These are phyloP conservation scores for Azolla pinnata DNA, from an alignment of 75 land plant species.

Conservation along the genomic window DNA sequence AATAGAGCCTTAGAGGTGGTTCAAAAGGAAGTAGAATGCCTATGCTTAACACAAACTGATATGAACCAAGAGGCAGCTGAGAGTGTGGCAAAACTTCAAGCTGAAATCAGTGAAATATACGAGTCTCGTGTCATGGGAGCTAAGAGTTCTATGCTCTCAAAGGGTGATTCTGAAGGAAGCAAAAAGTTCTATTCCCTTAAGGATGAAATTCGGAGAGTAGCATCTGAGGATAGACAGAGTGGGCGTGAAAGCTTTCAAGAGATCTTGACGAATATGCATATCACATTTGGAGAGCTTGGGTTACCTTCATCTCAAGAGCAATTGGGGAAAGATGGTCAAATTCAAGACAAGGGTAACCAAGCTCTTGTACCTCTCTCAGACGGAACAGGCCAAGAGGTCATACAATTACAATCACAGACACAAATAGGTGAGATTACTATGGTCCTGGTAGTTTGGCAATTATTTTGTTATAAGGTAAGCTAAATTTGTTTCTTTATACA, in stretches of 20 bases:
- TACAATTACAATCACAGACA: no score
- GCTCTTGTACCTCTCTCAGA: no score
- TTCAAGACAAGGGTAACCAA: neutral
- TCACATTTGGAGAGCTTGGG: neutral
- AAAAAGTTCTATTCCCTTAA: neutral
- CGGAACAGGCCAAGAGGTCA: no score
- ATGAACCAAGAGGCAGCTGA: constrained; percentile 88
- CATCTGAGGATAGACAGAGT: neutral
- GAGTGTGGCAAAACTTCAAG: constrained; percentile 73
- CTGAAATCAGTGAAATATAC: constrained; percentile 36
- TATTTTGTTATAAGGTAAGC: no score
- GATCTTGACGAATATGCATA: neutral
- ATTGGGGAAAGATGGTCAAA: neutral
- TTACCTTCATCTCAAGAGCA: neutral
- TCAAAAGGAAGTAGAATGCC: constrained; percentile 82
- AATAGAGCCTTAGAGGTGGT: constrained; percentile 45
- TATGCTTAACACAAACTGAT: constrained; percentile 44
- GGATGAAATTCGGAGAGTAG: neutral
- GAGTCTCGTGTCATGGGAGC: constrained; percentile 2
- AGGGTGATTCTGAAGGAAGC: neutral
- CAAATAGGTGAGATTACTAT: no score
- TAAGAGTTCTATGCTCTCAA: neutral
- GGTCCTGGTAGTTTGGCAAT: no score
- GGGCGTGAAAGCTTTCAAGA: neutral
- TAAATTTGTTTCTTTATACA: no score